Evolutionary conservation across 192 early-diverging fungal species (phyloP).

Genomic region (Cladochytrium replicatum): DNA sequence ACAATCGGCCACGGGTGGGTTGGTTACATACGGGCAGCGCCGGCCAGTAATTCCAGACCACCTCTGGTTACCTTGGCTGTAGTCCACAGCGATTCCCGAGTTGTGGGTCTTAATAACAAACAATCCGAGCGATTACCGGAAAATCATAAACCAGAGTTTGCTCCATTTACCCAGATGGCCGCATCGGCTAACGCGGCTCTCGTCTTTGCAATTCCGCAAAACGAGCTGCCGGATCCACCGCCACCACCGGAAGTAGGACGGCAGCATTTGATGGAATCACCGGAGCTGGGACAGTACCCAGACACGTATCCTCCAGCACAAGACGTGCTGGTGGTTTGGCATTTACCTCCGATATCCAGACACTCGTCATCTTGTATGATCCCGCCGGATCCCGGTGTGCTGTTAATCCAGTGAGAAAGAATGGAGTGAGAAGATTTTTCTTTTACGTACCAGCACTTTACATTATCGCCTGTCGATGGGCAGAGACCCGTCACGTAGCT

Average conservation of each 20-base stretch:
- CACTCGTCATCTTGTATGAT: too few species aligned
- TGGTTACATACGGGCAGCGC: conserved; percentile 2
- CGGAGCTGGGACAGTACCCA: conserved; percentile 9
- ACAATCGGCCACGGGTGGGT: conserved; percentile 7
- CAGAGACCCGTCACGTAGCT: conserved; percentile 1
- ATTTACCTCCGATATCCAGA: too few species aligned
- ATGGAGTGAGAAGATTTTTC: too few species aligned
- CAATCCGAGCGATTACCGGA: too few species aligned
- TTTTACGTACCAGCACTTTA: conserved; percentile 11
- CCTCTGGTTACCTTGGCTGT: conserved; percentile 3
- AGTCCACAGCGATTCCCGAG: background rate
- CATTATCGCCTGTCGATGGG: background rate
- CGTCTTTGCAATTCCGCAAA: conserved; percentile 7
- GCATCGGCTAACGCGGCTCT: conserved; percentile 4
- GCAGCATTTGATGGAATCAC: conserved; percentile 10
- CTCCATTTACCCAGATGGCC: conserved; percentile 12
- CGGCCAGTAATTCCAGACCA: conserved; percentile 5
- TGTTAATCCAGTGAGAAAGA: too few species aligned
- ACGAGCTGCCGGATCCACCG: conserved; percentile 1
- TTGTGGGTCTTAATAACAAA: too few species aligned
- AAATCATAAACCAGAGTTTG: too few species aligned
- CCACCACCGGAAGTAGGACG: background rate
- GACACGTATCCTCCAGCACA: background rate
- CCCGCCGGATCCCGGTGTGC: too few species aligned
- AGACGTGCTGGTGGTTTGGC: too few species aligned